phyloP scores from a whole-genome alignment of 257 asterid genomes.

The Ligustrum vulgare region DNA sequence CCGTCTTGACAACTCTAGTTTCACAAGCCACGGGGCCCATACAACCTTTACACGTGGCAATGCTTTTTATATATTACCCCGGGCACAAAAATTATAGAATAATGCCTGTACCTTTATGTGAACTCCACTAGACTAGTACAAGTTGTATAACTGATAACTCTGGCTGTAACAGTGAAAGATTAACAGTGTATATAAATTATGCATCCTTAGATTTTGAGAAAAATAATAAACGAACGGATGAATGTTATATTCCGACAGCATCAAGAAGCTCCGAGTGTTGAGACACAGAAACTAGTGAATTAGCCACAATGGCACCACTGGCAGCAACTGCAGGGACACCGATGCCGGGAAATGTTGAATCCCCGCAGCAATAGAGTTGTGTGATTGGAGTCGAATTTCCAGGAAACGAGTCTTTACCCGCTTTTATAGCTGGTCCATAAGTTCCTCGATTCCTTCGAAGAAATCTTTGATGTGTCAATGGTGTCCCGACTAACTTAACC shows the following conservation, averaged over 20 bases:
- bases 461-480: conserved; percentile 84
- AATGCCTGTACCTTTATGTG: background rate
- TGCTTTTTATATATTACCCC: background rate
- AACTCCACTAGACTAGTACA: background rate
- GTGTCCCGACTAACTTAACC: conserved; percentile 86
- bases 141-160: too few relatives aligned
- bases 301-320: conserved; percentile 97
- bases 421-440: conserved; percentile 92
- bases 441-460: conserved; percentile 81
- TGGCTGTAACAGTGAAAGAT: background rate
- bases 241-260: conserved; percentile 66
- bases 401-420: conserved; percentile 76
- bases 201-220: background rate
- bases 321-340: conserved; percentile 99
- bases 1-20: too few relatives aligned
- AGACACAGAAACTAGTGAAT: conserved; percentile 82
- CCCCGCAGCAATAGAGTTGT: conserved; percentile 83
- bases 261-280: conserved; percentile 87
- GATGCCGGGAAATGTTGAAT: conserved; percentile 96
- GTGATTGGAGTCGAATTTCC: conserved; percentile 80
- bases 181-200: background rate
- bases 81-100: background rate
- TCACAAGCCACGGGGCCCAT: conserved; percentile 21
- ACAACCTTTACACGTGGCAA: conserved; percentile 13
- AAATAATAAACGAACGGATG: background rate